Base-by-base conservation (phyloP, 1,284 basidiomycete genomes). In the Pseudozyma hubeiensis region DNA sequence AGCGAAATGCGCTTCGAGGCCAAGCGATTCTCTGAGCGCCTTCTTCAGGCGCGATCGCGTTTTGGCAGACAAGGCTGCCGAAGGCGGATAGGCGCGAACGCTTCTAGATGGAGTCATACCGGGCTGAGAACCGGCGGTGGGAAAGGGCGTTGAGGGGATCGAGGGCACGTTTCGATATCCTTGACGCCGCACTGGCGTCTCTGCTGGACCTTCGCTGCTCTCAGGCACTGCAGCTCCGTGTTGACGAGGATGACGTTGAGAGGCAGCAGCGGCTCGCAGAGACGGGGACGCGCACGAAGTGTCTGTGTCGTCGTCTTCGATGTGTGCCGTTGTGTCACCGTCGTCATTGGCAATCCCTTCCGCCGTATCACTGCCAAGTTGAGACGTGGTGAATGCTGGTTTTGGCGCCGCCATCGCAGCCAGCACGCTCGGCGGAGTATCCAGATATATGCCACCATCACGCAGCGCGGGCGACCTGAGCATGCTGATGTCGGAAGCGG, bases 1-100 rank as follows among this genome's bases (percentile, higher is more conserved):
- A 7, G 69, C 47, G 44, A 66, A 60, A 40, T 66, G 63, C 3
- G 69, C 64, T 53, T 72, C 69, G 13, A 67, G 44, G 3, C 50
- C 60, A 6, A 72, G 44, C 35, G 64, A 66, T 17, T 72, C 69
- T n/a, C 69, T 35, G 2, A 72, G 49, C 16, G 64, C 64, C 31
- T 55, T 59, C n/a, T 60, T 62, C 31, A 72, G 53, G 10, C 55
- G 45, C 29, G 41, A 45, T n/a, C 64, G 51, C 5, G 64, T 63
- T 7, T 53, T 53, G 13, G 69, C 60, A 7, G 69, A 72, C 55
- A 72, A 52, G 34, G 45, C 39, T 17, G 44, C 50, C 4, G 67
- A 64, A 7, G 56, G 66, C 9, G 66, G 60, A 33, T 35, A 64
- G 1, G 35, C 46, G 30, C 45, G 44, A 10, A 40, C 19, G 24